Evolutionary conservation across 2,329 filamentous ascomycete species (phyloP), one percentile per base, ranked within the genome.

Genomic region (Alternaria atra): DNA sequence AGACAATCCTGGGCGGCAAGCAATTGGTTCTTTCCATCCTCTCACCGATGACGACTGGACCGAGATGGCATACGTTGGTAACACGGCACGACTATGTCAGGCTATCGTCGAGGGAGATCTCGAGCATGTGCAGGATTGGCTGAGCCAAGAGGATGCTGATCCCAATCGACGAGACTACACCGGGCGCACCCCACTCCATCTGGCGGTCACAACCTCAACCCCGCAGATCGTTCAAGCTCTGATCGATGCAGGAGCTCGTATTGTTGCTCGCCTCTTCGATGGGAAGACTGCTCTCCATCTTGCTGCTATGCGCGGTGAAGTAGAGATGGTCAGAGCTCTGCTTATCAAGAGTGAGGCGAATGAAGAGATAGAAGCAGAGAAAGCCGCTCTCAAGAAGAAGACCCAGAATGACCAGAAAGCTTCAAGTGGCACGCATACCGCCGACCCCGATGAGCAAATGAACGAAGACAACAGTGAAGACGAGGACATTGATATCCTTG

Each of bases 1-100:
- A 64, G 92, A 97, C 69, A 87, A 97, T 67, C 91, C 93, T 1
- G 93, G 93, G 17, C 85, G 93, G 56, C 93, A 95, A 78, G 80
- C 84, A 37, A 89, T 90, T 66, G 88, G 88, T 27, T 87, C 84
- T 42, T 96, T 96, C 80, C 90, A 95, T 69, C 93, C 92, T 0
- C 84, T 94, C 37, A 94, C 90, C 0, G 89, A 92, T 42, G 85
- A 92, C 52, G 92, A 95, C 72, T 96, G 92, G 91, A 95, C 92
- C 0, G 91, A 94, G 66, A 95, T 96, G 92, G 92, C 92, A 0
- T 97, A 96, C 67, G 85, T 96, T 35, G 91, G 92, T 10, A 91
- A 93, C 66, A 94, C 91, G 1, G 88, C 87, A 37, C 84, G 86
- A 15, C 83, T 97, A 2, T 96, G 91, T 71, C 90, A 93, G 72